A percentile compares a stretch with the other conserved stretches of the same genome.
These are phyloP conservation scores for Camellia granthamiana DNA, from an alignment of 148 eudicot species.

Conservation along the genomic window DNA sequence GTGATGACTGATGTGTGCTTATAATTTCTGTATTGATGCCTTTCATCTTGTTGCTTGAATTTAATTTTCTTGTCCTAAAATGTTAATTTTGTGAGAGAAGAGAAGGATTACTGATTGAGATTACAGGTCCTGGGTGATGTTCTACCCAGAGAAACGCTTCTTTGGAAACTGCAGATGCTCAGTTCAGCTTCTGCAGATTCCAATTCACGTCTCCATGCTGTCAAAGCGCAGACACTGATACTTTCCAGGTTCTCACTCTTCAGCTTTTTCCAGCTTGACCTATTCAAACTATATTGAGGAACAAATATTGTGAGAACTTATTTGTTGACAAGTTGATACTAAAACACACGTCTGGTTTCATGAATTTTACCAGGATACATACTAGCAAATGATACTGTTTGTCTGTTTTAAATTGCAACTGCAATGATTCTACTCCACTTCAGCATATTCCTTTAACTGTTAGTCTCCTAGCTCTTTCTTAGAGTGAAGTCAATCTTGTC, in stretches of 20 bases:
- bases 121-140: slow-evolving; percentile 55
- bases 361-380: too few species aligned
- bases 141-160: slow-evolving; percentile 48
- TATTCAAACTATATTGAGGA: not conserved
- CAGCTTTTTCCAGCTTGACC: not conserved
- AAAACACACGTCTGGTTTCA: too few species aligned
- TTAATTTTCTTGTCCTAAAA: not conserved
- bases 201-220: slow-evolving; percentile 68
- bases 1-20: too few species aligned
- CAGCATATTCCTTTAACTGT: too few species aligned
- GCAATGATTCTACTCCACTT: too few species aligned
- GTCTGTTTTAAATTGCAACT: too few species aligned
- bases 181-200: slow-evolving; percentile 55
- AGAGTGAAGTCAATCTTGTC: too few species aligned
- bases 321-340: too few species aligned
- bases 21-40: too few species aligned
- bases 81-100: not conserved
- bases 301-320: too few species aligned
- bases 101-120: slow-evolving; percentile 14
- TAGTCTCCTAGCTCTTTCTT: too few species aligned
- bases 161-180: slow-evolving; percentile 73
- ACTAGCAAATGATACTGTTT: too few species aligned
- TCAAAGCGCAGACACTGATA: slow-evolving; percentile 63
- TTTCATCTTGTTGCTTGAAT: slow-evolving; percentile 5
- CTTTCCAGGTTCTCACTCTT: slow-evolving; percentile 45